A percentile compares a stretch with the other conserved stretches of the same genome.
Evolutionary conservation across 148 eudicot species (phyloP).

Genomic region (Cornus kousa): DNA sequence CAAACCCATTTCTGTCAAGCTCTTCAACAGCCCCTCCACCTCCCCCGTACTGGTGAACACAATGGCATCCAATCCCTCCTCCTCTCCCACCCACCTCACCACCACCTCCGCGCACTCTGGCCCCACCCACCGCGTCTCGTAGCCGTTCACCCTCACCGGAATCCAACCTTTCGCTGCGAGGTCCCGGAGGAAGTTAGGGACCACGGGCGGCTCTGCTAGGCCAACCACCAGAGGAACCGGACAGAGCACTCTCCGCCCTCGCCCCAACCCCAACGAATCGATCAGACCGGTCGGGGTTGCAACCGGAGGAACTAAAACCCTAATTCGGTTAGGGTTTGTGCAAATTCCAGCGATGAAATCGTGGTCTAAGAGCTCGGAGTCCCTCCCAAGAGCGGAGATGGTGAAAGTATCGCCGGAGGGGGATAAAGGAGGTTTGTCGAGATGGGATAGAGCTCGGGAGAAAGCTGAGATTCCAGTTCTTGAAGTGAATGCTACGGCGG

Average conservation of each 20-base stretch:
- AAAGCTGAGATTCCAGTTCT: slow-evolving; percentile 75
- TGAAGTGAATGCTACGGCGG: slow-evolving; percentile 87
- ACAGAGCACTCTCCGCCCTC: slow-evolving; percentile 51
- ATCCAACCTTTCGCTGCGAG: slow-evolving; percentile 52
- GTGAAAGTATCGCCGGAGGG: slow-evolving; percentile 36
- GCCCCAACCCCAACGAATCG: slow-evolving; percentile 56
- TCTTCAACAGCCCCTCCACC: slow-evolving; percentile 80
- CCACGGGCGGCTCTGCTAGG: slow-evolving; percentile 70
- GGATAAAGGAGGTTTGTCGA: slow-evolving; percentile 23
- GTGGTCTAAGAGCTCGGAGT: slow-evolving; percentile 50
- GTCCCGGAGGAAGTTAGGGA: slow-evolving; percentile 46
- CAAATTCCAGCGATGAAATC: slow-evolving; percentile 33
- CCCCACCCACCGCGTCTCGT: slow-evolving; percentile 77
- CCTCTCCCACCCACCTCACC: slow-evolving; percentile 22
- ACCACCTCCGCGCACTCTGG: slow-evolving; percentile 43
- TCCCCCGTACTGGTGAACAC: slow-evolving; percentile 86
- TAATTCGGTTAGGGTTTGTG: slow-evolving; percentile 33
- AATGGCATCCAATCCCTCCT: slow-evolving; percentile 46
- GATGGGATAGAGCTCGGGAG: slow-evolving; percentile 34
- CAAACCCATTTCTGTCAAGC: slow-evolving; percentile 54
- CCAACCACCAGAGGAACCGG: slow-evolving; percentile 67
- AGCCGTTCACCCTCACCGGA: slow-evolving; percentile 48
- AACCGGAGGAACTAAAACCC: slow-evolving; percentile 45
- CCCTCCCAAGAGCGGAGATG: slow-evolving; percentile 67
- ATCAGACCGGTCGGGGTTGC: slow-evolving; percentile 63